These are phyloP conservation scores for Aspergillus steynii DNA, from an alignment of 495 filamentous ascomycete genomes.

Conservation along the genomic window DNA sequence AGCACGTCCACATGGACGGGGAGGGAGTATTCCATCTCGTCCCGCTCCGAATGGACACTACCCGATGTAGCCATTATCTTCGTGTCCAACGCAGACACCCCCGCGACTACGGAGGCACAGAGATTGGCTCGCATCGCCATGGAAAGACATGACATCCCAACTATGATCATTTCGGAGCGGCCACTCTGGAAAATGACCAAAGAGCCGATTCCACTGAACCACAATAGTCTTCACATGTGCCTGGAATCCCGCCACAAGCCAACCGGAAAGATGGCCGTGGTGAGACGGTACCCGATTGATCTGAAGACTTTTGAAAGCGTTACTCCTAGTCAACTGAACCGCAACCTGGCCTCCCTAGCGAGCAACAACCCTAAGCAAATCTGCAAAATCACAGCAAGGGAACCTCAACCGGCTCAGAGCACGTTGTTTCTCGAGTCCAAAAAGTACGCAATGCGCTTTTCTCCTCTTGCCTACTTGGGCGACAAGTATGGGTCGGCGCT, in stretches of 20 bases:
- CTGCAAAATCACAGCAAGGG: conserved; percentile 25
- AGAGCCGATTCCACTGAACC: conserved; percentile 50
- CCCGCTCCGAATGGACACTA: conserved; percentile 57
- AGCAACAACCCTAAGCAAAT: conserved; percentile 42
- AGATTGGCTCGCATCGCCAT: conserved; percentile 60
- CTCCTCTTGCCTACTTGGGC: conserved; percentile 29
- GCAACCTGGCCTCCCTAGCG: conserved; percentile 69
- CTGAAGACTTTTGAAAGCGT: conserved; percentile 71
- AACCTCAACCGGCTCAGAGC: conserved; percentile 8
- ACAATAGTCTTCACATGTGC: conserved; percentile 64
- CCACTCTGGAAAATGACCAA: conserved; percentile 48
- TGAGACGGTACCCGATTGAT: conserved; percentile 69
- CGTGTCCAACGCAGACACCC: conserved; percentile 56
- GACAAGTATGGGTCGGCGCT: conserved; percentile 39
- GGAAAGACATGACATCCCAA: conserved; percentile 63
- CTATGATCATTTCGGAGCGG: conserved; percentile 66
- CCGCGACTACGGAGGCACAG: conserved; percentile 48
- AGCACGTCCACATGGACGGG: conserved; percentile 50
- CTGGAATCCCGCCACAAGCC: conserved; percentile 60
- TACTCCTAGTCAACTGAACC: conserved; percentile 70
- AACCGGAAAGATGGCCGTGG: conserved; percentile 48
- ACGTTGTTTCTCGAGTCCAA: conserved; percentile 25
- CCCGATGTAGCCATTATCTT: conserved; percentile 75
- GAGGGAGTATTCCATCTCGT: conserved; percentile 46
- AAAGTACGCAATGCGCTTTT: conserved; percentile 32